Base-by-base conservation (phyloP, 805 yeast genomes). In the Komagataella pseudopastoris region DNA sequence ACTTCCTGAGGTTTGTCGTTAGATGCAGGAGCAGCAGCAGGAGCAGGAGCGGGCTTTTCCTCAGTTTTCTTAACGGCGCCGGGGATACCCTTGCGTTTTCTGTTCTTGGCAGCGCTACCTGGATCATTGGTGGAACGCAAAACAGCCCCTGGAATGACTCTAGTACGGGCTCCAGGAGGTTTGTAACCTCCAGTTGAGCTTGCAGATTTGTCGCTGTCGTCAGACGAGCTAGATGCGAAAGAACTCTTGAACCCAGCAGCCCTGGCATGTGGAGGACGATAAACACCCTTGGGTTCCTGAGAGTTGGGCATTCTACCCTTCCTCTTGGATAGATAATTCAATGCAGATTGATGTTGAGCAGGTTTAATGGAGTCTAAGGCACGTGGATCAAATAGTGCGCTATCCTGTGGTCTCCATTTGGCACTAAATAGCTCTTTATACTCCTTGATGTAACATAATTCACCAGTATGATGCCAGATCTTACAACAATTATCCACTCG, bases 211-310 rank as follows among this genome's bases (percentile, higher is more conserved):
- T 62, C 66, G 17, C 62, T 56, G 36, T 50, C 55, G 30, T 61
- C 24, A 50, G 53, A 52, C 47, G 39, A 30, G 14, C 14, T 30
- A 2, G 85, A 70, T 52, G 80, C 74, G 45, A 74, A 64, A 10
- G 71, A 60, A 3, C 70, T 60, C 3, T 68, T 53, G 17, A 64
- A 65, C 4, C 67, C 63, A 17, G 64, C 62, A 49, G 66, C 73
- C 65, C 96, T 77, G 8, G 97, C 96, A 66, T 89, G 96, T 2
- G 99, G 99, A 22, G 99, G 99, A 65, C 95, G 80, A 66, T 93
- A 93, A 46, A 97, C 98, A 51, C 96, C 96, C 51, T 90, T 83
- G 63, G 83, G 84, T 51, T 56, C 56, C 16, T 54, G 52, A 6
- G 55, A 57, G 6, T 67, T 63, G 7, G 68, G 60, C 45, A 63